A percentile compares a stretch with the other conserved stretches of the same genome.
These are phyloP conservation scores for Dryas octopetala DNA, from an alignment of 306 rosid species.

Conservation along the genomic window DNA sequence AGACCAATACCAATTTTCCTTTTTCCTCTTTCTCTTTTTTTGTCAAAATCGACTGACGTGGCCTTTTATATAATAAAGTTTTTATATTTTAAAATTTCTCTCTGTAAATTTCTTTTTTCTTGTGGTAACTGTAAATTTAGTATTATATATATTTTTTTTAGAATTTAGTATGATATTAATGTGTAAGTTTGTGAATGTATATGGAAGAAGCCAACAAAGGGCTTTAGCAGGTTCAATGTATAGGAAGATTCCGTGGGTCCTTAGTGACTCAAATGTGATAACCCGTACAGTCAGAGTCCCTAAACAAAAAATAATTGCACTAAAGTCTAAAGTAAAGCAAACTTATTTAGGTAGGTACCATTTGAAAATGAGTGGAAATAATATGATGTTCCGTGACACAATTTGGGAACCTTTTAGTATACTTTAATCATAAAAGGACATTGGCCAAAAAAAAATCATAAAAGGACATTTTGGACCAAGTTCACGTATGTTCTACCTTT, in stretches of 20 bases:
- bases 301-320: too few relatives aligned
- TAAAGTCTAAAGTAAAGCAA: neutral
- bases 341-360: neutral
- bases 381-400: neutral
- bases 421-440: neutral
- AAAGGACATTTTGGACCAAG: neutral
- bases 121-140: too few relatives aligned
- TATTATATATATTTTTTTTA: too few relatives aligned
- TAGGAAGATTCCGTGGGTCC: conserved; percentile 38
- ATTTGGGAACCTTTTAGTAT: neutral
- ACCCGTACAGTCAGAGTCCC: neutral
- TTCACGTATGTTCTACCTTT: too few relatives aligned
- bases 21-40: neutral
- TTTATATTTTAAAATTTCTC: too few relatives aligned
- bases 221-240: conserved; percentile 42
- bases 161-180: too few relatives aligned
- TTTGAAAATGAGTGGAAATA: neutral
- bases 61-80: neutral
- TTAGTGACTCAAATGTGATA: neutral
- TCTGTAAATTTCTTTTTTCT: too few relatives aligned
- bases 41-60: neutral
- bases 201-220: neutral
- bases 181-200: neutral
- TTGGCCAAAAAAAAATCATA: neutral
- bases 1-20: neutral